Evolutionary conservation across 23 red algal genomes (phyloP).

Genomic region (Agarophyton chilense): DNA sequence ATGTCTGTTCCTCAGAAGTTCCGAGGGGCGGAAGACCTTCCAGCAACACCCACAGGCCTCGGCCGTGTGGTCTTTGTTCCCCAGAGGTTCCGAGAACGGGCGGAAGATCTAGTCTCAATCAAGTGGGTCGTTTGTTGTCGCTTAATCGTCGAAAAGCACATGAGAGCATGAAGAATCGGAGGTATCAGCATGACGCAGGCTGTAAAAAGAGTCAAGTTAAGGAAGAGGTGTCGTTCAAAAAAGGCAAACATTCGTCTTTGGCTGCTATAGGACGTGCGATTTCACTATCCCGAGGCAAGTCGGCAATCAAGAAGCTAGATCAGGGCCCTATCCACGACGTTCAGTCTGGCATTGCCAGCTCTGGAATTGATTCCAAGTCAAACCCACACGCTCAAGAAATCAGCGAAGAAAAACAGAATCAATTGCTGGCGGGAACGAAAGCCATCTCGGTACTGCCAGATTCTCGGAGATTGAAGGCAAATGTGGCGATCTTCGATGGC

Average conservation of each 20-base stretch:
- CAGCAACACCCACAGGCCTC: neutral
- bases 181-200: neutral
- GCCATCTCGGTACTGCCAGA: neutral
- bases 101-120: slow-evolving; percentile 10
- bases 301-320: neutral
- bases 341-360: neutral
- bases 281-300: neutral
- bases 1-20: too few relatives aligned
- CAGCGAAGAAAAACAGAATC: neutral
- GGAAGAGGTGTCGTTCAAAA: neutral
- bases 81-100: neutral
- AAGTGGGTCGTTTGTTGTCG: slow-evolving; percentile 42
- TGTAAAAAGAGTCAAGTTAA: neutral
- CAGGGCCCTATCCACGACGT: neutral
- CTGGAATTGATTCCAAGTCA: neutral
- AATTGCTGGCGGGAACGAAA: neutral
- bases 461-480: neutral
- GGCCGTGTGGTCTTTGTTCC: neutral
- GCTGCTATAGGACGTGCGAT: neutral
- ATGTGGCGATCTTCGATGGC: neutral
- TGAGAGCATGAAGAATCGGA: neutral
- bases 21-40: neutral
- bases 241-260: neutral
- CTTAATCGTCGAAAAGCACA: neutral
- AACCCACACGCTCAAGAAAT: neutral